Evolutionary conservation across 306 rosid genomes (phyloP), one percentile per base, ranked within the genome.

Genomic region (Cicer pinnatifidum): DNA sequence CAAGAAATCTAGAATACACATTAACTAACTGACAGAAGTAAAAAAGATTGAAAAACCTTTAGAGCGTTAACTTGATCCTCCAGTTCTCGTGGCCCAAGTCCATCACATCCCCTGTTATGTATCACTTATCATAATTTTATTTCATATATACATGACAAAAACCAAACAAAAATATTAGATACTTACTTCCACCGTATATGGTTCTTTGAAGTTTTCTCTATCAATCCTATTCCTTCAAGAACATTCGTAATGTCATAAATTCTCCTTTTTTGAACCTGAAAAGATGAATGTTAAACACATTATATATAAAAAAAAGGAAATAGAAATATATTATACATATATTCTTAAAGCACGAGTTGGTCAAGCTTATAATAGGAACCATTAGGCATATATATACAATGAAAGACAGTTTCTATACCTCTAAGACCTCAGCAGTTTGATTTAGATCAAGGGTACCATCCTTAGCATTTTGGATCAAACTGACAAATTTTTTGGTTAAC

Each of bases 161-260:
- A 67, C 43, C 62, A 15, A 73, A 48, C 66, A 13, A 50, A 56
- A 59, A 8, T 12, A 47, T 46, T 2, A 50, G 78, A 57, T 75
- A 63, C 69, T 86, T 89, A 91, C 97, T 86, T 89, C 97, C 92
- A 91, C 71, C 94, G 88, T 71, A 91, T 85, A 70, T 82, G 91
- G 76, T 89, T 91, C 83, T 86, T 91, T 50, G 96, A 88, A 38
- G 87, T 89, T 82, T 91, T 91, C 85, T 89, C 96, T 60, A 85
- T 82, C 85, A 91, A 84, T 75, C 95, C 88, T 72, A 88, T 80
- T 72, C 97, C 97, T 84, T 91, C 97, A 48, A 91, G 96, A 67
- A 91, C 96, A 71, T 91, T 91, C 46, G 97, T 91, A 67, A 91
- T 91, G 75, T 89, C 97, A 80, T 91, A 89, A 67, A 91, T 91